Evolutionary conservation across 768 basidiomycete species (phyloP).

Genomic region (Lyophyllum decastes): DNA sequence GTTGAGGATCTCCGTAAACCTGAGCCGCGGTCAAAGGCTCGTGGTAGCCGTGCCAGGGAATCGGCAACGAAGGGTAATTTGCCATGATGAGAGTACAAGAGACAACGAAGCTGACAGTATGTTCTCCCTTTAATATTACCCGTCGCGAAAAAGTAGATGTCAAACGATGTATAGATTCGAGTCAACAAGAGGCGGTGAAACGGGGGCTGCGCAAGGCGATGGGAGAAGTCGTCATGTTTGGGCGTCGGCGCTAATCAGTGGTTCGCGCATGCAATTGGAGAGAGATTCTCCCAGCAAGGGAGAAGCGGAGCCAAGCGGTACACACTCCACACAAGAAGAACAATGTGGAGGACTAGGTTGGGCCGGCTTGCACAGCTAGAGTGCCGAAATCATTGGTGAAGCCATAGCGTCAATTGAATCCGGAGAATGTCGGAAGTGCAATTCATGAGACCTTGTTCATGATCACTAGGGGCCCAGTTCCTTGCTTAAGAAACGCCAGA

Average conservation of each 20-base stretch:
- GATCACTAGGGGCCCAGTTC: no score
- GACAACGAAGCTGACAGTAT: neutral
- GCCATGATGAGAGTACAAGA: neutral
- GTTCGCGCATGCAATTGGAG: neutral
- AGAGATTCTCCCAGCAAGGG: neutral
- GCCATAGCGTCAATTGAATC: no score
- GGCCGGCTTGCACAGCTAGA: no score
- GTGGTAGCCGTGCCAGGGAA: conserved; percentile 5
- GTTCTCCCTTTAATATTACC: neutral
- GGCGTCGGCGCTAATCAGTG: neutral
- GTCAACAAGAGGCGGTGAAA: neutral
- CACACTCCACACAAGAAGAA: neutral
- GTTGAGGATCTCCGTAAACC: neutral
- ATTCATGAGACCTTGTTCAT: no score
- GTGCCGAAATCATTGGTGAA: no score
- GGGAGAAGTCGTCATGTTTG: no score
- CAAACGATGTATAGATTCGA: neutral
- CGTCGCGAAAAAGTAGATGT: neutral
- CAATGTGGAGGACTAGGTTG: no score
- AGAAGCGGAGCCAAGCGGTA: no score
- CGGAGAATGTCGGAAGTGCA: no score
- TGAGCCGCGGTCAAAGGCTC: neutral
- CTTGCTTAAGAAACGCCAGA: no score
- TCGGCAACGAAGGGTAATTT: conserved; percentile 4
- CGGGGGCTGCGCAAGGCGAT: neutral